Base-by-base conservation (phyloP, 2,329 filamentous ascomycete genomes). In the Emmonsiellopsis sp. region DNA sequence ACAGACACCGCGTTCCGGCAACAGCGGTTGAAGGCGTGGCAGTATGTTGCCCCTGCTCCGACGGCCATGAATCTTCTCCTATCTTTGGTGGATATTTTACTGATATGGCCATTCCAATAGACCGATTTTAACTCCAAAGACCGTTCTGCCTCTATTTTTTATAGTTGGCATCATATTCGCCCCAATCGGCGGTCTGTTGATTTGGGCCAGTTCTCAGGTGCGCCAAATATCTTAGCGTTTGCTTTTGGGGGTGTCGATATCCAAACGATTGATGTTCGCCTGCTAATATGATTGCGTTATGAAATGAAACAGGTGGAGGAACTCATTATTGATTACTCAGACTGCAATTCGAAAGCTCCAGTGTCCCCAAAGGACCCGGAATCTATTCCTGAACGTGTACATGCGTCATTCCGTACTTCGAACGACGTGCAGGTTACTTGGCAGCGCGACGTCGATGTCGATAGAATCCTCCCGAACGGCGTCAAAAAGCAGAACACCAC, bases 11-110 rank as follows among this genome's bases (percentile, higher is more conserved):
- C 93, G 9, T 98, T 97, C 70, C 83, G 93, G 64, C 93, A 98
- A 70, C 93, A 98, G 73, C 85, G 93, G 68, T 75, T 98, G 71
- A 96, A 97, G 75, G 93, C 93, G 76, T 98, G 93, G 93, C 93
- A 98, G 86, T 94, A 78, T 73, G 89, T 81, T 42, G 46, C 52
- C 45, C 61, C 51, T 54, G 52, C 51, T 42, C 30, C 11, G 20
- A n/a, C 26, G 31, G 6, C 34, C n/a, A n/a, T 34, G 10, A 15
- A n/a, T 13, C 20, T 30, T 46, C 20, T 40, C 13, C n/a, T n/a
- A 3, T 50, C n/a, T 43, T 6, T 50, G 37, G 54, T 42, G 15
- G 32, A 52, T 32, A 30, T 26, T 20, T 34, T 51, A 50, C 43
- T 51, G 44, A 50, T 44, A 16, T 43, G 35, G 31, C 48, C 38